phyloP scores from a whole-genome alignment of 495 filamentous ascomycete genomes.

The Cercophora sp. region DNA sequence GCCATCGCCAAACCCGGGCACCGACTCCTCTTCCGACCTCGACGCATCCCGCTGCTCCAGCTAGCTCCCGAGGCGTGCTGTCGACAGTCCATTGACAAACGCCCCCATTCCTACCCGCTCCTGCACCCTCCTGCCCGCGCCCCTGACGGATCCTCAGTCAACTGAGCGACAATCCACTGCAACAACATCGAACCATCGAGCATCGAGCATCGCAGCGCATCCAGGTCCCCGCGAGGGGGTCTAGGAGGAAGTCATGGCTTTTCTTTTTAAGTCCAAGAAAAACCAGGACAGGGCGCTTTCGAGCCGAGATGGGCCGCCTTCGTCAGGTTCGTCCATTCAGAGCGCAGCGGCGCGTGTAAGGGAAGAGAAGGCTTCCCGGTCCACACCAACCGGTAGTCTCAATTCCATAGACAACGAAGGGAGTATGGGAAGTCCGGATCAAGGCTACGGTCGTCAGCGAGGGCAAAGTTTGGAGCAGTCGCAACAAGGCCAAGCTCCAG shows the following conservation, averaged over 20 bases:
- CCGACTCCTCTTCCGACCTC: slow-evolving; percentile 26
- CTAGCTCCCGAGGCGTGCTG: slow-evolving; percentile 7
- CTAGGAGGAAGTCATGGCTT: slow-evolving; percentile 53
- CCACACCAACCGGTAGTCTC: slow-evolving; percentile 54
- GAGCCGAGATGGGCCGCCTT: slow-evolving; percentile 44
- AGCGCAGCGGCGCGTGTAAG: slow-evolving; percentile 39
- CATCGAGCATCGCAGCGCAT: slow-evolving; percentile 11
- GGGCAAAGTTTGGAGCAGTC: slow-evolving; percentile 36
- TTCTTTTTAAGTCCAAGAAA: slow-evolving; percentile 71
- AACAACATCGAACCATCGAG: neutral
- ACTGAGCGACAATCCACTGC: slow-evolving; percentile 10
- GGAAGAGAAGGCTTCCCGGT: slow-evolving; percentile 45
- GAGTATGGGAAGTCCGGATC: slow-evolving; percentile 49
- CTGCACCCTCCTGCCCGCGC: slow-evolving; percentile 14
- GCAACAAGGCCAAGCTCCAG: slow-evolving; percentile 23
- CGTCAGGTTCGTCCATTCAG: slow-evolving; percentile 30
- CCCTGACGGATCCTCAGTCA: slow-evolving; percentile 13
- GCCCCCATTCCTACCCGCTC: slow-evolving; percentile 6
- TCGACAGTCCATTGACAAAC: slow-evolving; percentile 10
- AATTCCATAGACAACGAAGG: slow-evolving; percentile 48
- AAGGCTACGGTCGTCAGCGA: slow-evolving; percentile 34
- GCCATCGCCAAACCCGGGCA: slow-evolving; percentile 32
- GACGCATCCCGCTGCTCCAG: slow-evolving; percentile 9
- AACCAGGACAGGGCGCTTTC: slow-evolving; percentile 47
- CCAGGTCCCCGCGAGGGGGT: slow-evolving; percentile 2